These are phyloP conservation scores for slime mould (Dictyostelium discoideum) DNA, from an alignment of 78 protist species.

Conservation along the genomic window dicty_2.7 NC_007088.5:6035001-6035500, in stretches of 20 bases:
- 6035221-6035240: constrained; percentile 72
- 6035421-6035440: background rate
- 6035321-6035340: background rate
- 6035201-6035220: constrained; percentile 84
- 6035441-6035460: background rate
- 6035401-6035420: background rate
- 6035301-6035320: background rate
- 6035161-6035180: background rate
- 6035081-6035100: background rate
- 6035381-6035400: background rate
- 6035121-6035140: constrained; percentile 6
- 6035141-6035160: constrained; percentile 48
- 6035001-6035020: constrained; percentile 20
- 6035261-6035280: constrained; percentile 77
- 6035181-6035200: constrained; percentile 44
- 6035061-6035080: constrained; percentile 6
- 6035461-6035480: background rate
- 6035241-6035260: constrained; percentile 63
- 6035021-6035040: constrained; percentile 16
- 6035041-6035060: constrained; percentile 30
- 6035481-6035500: background rate
- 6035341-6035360: background rate
- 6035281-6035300: constrained; percentile 78
- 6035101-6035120: background rate
- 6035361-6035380: constrained; percentile 6